Conservation (phyloP, 139 green algal species). For the Haematococcus sp. region DNA sequence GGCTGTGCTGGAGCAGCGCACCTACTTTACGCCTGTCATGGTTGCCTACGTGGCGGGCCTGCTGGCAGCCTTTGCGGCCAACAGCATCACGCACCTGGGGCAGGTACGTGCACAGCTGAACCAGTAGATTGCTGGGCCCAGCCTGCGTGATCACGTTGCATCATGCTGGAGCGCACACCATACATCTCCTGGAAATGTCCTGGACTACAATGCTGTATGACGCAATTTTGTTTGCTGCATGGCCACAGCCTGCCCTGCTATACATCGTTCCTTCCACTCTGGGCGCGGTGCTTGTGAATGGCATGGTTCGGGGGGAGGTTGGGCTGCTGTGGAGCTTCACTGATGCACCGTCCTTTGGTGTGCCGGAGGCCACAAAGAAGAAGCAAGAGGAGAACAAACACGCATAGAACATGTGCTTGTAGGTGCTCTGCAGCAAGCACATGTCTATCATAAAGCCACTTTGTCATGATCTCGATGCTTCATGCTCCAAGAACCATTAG, state of each 20-base stretch:
- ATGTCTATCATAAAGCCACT: too few species aligned
- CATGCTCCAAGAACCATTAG: too few species aligned
- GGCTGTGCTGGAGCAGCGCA: constrained; percentile 64
- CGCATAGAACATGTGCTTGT: too few species aligned
- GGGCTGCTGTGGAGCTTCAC: constrained; percentile 56
- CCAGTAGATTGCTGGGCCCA: too few species aligned
- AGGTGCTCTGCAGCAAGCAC: too few species aligned
- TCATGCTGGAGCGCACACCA: too few species aligned
- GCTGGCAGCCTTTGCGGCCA: constrained; percentile 73
- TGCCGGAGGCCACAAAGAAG: not conserved
- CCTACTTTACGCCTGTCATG: constrained; percentile 72
- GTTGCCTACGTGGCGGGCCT: constrained; percentile 74
- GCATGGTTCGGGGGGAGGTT: constrained; percentile 46
- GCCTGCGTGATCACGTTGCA: too few species aligned
- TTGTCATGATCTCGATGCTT: too few species aligned
- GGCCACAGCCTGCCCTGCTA: constrained; percentile 11
- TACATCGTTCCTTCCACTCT: constrained; percentile 28
- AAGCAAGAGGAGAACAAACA: too few species aligned
- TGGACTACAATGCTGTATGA: too few species aligned
- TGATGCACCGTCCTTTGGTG: constrained; percentile 43
- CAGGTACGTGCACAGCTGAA: constrained; percentile 16
- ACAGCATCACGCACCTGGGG: constrained; percentile 75
- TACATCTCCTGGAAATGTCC: too few species aligned
- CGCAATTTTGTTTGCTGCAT: too few species aligned
- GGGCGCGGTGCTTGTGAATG: constrained; percentile 44